A percentile compares a stretch with the other conserved stretches of the same genome.
Conservation (phyloP, 345 rosid species). For the Atalantia buxifolia region DNA sequence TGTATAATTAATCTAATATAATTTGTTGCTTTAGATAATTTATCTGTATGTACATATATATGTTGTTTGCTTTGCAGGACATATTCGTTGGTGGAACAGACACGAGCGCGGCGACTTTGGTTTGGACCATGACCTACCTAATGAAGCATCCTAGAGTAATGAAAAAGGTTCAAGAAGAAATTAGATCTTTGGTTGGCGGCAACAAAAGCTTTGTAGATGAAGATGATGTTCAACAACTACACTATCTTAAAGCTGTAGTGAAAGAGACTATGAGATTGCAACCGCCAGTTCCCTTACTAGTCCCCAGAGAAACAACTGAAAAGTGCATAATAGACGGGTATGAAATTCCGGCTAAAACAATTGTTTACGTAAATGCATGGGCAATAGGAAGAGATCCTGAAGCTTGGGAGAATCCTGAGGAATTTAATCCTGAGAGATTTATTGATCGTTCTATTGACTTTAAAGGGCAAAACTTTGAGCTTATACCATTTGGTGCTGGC, state of each 20-base stretch:
- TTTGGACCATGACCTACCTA: constrained; percentile 38
- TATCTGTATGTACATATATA: too few relatives aligned
- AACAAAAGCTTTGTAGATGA: constrained; percentile 30
- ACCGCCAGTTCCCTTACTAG: constrained; percentile 16
- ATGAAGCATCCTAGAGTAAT: constrained; percentile 32
- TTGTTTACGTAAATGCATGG: constrained; percentile 26
- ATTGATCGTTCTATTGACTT: constrained; percentile 9
- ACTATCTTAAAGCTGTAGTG: constrained; percentile 40
- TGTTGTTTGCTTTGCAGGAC: constrained; percentile 6
- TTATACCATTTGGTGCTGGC: constrained; percentile 31
- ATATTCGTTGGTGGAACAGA: constrained; percentile 35
- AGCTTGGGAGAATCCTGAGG: constrained; percentile 1
- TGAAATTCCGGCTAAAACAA: neutral
- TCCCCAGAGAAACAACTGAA: neutral
- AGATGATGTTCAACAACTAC: constrained; percentile 23
- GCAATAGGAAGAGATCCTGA: constrained; percentile 24
- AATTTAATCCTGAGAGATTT: constrained; percentile 7
- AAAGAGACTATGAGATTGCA: constrained; percentile 37
- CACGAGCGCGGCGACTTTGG: constrained; percentile 19
- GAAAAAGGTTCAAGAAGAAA: constrained; percentile 33
- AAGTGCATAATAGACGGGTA: neutral
- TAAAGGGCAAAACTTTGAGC: constrained; percentile 23
- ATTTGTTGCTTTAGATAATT: too few relatives aligned
- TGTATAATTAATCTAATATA: too few relatives aligned
- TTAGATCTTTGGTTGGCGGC: constrained; percentile 12